phyloP scores from a whole-genome alignment of 257 asterid species.

The Solanum ossicruentum region DNA sequence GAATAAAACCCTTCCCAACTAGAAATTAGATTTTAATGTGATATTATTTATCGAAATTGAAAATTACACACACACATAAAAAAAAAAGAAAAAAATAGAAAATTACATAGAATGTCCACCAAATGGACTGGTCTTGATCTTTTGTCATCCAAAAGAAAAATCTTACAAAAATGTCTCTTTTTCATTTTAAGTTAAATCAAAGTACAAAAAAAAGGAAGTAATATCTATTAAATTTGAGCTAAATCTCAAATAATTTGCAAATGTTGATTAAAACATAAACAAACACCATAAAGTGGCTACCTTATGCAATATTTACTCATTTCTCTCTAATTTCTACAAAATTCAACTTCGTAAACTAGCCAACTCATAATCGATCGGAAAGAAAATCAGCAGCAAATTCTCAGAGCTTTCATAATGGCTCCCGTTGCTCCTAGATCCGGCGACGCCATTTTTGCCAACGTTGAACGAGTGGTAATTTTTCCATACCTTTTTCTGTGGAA shows the following conservation, averaged over 20 bases:
- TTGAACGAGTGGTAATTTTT: conserved; percentile 30
- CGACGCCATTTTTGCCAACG: conserved; percentile 38
- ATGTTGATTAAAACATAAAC: conserved; percentile 10
- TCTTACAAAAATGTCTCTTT: too few relatives aligned
- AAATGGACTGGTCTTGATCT: too few relatives aligned
- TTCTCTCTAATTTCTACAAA: background rate
- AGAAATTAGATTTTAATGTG: too few relatives aligned
- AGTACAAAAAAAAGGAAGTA: too few relatives aligned
- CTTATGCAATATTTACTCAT: background rate
- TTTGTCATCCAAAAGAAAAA: too few relatives aligned
- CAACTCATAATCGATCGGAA: background rate
- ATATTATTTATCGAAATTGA: too few relatives aligned
- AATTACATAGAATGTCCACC: too few relatives aligned
- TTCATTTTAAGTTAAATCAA: too few relatives aligned
- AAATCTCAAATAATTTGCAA: background rate
- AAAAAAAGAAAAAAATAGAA: too few relatives aligned
- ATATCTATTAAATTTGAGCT: background rate
- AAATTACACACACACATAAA: too few relatives aligned
- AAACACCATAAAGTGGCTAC: background rate
- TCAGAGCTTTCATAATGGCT: conserved; percentile 11
- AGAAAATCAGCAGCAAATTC: background rate
- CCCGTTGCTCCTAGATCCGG: conserved; percentile 36
- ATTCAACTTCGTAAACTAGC: background rate
- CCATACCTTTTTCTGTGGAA: background rate
- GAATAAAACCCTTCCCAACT: background rate